Conservation (phyloP, 2,329 filamentous ascomycete genomes). For the Niveomyces coronatus region DNA sequence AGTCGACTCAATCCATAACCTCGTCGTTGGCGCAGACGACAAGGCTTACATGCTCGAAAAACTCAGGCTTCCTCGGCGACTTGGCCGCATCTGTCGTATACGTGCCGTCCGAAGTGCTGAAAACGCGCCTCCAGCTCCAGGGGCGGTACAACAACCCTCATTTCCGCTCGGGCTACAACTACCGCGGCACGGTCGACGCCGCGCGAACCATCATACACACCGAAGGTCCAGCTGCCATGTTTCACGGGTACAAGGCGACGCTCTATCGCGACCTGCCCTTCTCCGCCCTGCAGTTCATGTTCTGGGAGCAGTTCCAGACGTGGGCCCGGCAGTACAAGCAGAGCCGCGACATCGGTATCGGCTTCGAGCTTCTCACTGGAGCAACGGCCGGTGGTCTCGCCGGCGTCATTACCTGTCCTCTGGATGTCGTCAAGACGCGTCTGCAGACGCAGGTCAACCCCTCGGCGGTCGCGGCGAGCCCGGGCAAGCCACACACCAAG, state of each 20-base stretch:
- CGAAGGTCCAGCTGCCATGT: conserved; percentile 79
- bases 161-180: conserved; percentile 94
- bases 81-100: conserved; percentile 87
- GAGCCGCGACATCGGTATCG: conserved; percentile 73
- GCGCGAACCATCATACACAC: conserved; percentile 70
- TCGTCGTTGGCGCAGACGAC: not conserved
- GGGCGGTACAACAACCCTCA: conserved; percentile 91
- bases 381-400: conserved; percentile 85
- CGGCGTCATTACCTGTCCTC: conserved; percentile 85
- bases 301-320: conserved; percentile 88
- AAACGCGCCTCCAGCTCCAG: conserved; percentile 92
- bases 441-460: conserved; percentile 78
- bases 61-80: conserved; percentile 77
- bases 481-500: conserved; percentile 18
- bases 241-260: conserved; percentile 95
- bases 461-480: conserved; percentile 12
- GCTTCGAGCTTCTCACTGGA: conserved; percentile 79
- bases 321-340: conserved; percentile 72
- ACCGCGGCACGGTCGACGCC: conserved; percentile 75
- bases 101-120: conserved; percentile 93
- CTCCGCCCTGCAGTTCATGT: conserved; percentile 92
- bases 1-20: conserved; percentile 11
- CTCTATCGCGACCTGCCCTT: conserved; percentile 91
- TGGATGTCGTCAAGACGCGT: conserved; percentile 95
- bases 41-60: not conserved